Percentiles rank a stretch among this genome's conserved stretches.
These are phyloP conservation scores for Geum urbanum DNA, from an alignment of 306 rosid species.

Conservation along the genomic window DNA sequence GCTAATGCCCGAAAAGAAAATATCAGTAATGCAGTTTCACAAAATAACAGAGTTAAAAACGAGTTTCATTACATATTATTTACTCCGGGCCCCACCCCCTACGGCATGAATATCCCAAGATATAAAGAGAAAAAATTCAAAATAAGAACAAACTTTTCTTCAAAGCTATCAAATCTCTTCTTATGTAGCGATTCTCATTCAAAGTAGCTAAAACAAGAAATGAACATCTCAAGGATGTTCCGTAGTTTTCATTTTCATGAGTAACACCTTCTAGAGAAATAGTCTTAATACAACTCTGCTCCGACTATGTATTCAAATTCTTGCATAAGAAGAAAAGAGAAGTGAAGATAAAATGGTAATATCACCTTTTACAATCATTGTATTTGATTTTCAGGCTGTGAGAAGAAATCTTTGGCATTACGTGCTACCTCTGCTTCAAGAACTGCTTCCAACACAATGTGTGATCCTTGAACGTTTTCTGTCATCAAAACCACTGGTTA, in stretches of 20 bases:
- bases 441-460: constrained; percentile 70
- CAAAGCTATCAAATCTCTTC: background rate
- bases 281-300: background rate
- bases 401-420: constrained; percentile 78
- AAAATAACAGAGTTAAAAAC: background rate
- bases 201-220: background rate
- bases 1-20: background rate
- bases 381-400: constrained; percentile 57
- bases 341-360: background rate
- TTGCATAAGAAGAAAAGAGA: background rate
- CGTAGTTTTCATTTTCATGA: background rate
- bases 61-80: background rate
- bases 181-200: background rate
- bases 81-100: background rate
- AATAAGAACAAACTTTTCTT: background rate
- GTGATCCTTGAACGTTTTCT: constrained; percentile 64
- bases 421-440: constrained; percentile 86
- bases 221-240: background rate
- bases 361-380: constrained; percentile 18
- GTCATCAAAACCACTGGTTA: constrained; percentile 31
- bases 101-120: background rate
- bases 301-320: background rate
- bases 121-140: background rate
- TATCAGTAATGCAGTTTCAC: background rate
- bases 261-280: background rate